Evolutionary conservation across 352 stramenopile genomes (phyloP).

Genomic region (Phytophthora sojae): DNA sequence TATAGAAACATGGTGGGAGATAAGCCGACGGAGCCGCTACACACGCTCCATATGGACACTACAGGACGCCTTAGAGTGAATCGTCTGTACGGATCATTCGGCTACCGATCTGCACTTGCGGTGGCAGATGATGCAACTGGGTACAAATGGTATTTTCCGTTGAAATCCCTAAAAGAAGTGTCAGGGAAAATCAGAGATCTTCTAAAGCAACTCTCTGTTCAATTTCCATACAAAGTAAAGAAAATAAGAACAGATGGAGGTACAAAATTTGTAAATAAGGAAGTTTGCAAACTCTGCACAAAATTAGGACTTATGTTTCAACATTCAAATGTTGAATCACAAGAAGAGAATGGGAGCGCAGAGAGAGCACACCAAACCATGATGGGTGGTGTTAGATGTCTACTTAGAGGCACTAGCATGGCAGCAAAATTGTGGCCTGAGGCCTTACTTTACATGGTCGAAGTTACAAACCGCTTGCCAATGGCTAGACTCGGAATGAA

Average conservation of each 20-base stretch:
- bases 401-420: slow-evolving; percentile 6
- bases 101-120: not conserved
- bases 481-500: slow-evolving; percentile 14
- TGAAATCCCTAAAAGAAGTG: not conserved
- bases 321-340: not conserved
- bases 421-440: slow-evolving; percentile 8
- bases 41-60: not conserved
- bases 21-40: not conserved
- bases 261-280: not conserved
- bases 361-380: not conserved
- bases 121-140: not conserved
- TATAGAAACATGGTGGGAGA: not conserved
- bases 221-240: not conserved
- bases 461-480: slow-evolving; percentile 9
- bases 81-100: not conserved
- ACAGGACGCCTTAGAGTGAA: not conserved
- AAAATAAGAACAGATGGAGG: not conserved
- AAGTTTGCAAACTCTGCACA: not conserved
- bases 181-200: not conserved
- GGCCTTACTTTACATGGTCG: slow-evolving; percentile 1
- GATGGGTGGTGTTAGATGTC: not conserved
- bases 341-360: not conserved
- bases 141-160: not conserved
- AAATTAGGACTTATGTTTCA: not conserved
- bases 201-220: not conserved